A percentile compares a stretch with the other conserved stretches of the same genome.
phyloP scores from a whole-genome alignment of 345 rosid species.

The Gynandropsis gynandra region DNA sequence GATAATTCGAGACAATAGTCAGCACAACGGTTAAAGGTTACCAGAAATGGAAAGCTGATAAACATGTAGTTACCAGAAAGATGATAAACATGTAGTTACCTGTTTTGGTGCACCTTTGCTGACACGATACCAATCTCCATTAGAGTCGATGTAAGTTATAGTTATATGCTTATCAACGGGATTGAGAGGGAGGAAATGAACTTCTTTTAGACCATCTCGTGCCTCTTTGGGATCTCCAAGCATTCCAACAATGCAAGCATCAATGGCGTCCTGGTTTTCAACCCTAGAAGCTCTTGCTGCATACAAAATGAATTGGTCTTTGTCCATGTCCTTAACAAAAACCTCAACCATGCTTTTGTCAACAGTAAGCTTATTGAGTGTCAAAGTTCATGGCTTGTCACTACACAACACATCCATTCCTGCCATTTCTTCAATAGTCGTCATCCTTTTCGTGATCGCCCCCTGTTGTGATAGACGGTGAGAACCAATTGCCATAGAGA shows the following conservation, averaged over 20 bases:
- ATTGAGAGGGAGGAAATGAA: slow-evolving; percentile 78
- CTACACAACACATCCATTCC: slow-evolving; percentile 87
- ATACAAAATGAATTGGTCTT: slow-evolving; percentile 44
- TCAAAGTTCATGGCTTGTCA: slow-evolving; percentile 85
- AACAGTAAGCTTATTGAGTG: slow-evolving; percentile 83
- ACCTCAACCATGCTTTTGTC: slow-evolving; percentile 75
- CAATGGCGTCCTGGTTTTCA: slow-evolving; percentile 75
- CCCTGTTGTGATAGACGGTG: slow-evolving; percentile 79
- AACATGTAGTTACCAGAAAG: too few species aligned
- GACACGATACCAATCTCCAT: slow-evolving; percentile 65
- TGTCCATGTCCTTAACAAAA: slow-evolving; percentile 54
- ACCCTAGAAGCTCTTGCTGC: slow-evolving; percentile 83
- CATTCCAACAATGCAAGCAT: slow-evolving; percentile 33
- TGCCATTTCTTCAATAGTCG: slow-evolving; percentile 90
- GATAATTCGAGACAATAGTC: too few species aligned
- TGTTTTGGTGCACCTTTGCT: slow-evolving; percentile 91
- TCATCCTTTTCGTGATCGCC: slow-evolving; percentile 85
- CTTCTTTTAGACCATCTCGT: slow-evolving; percentile 62
- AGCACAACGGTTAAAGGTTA: too few species aligned
- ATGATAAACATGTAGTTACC: slow-evolving; percentile 25
- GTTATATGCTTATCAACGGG: slow-evolving; percentile 88
- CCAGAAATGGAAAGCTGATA: too few species aligned
- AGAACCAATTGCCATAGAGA: slow-evolving; percentile 85
- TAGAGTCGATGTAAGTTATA: slow-evolving; percentile 59
- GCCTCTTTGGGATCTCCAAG: slow-evolving; percentile 41